These are phyloP conservation scores for Boletus subparvulus DNA, from an alignment of 768 basidiomycete genomes.

Conservation along the genomic window DNA sequence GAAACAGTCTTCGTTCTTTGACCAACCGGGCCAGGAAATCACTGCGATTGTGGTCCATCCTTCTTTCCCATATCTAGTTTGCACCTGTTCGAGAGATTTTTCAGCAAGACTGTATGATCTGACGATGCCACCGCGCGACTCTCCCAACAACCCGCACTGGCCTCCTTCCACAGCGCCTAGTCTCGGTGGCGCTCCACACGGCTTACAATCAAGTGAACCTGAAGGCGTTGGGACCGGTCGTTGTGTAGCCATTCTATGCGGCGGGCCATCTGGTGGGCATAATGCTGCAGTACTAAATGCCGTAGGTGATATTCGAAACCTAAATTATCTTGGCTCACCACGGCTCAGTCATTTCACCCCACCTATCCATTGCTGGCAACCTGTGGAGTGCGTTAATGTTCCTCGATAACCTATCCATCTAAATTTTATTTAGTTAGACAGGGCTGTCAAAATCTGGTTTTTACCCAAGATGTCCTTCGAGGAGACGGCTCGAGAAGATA, in stretches of 20 bases:
- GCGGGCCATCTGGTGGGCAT: constrained; percentile 74
- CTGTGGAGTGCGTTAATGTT: constrained; percentile 57
- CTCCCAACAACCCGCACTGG: constrained; percentile 58
- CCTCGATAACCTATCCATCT: not conserved
- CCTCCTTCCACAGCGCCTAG: constrained; percentile 48
- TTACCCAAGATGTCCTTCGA: constrained; percentile 41
- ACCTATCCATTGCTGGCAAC: constrained; percentile 67
- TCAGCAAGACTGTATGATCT: constrained; percentile 72
- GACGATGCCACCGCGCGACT: constrained; percentile 31
- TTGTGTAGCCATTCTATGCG: constrained; percentile 64
- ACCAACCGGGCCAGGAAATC: constrained; percentile 47
- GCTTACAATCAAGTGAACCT: constrained; percentile 54
- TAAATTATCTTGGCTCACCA: constrained; percentile 1
- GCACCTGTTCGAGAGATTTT: constrained; percentile 72
- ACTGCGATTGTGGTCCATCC: constrained; percentile 71
- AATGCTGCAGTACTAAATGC: constrained; percentile 65
- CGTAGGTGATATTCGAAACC: constrained; percentile 35
- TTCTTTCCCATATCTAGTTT: constrained; percentile 53
- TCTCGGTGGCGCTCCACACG: constrained; percentile 67
- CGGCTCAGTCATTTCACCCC: constrained; percentile 64
- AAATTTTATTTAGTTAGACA: constrained; percentile 53
- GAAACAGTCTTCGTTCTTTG: constrained; percentile 3
- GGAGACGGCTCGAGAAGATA: constrained; percentile 61
- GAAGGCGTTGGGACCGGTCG: constrained; percentile 61
- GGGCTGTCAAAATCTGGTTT: constrained; percentile 75